Base-by-base conservation (phyloP, 2,329 filamentous ascomycete species). In the Phaeosphaeriaceae sp. region DNA sequence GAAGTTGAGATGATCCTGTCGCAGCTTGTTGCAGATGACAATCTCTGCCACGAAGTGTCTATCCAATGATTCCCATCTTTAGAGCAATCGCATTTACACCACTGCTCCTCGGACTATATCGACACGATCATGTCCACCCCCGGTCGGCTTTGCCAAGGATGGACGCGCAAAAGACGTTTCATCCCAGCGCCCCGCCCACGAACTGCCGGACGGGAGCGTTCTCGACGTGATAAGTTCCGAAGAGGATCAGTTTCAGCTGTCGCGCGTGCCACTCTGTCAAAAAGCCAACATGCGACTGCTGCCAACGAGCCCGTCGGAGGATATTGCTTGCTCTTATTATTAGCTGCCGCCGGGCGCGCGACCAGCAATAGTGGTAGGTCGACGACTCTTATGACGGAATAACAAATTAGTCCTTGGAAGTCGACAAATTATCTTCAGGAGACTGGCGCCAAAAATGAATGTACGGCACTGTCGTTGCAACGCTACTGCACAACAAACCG, bases 121-220 rank as follows among this genome's bases (percentile, higher is more conserved):
- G 42, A 48, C 43, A 55, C 48, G 42, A 55, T 43, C 55, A 60
- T 49, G 50, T 55, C 44, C 49, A 8, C n/a, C 49, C 19, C 10
- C 46, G 19, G 43, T 47, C 43, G 43, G 22, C 22, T 47, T 23
- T 21, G 58, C 60, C 63, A 63, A 59, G 52, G 22, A 30, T 44
- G 28, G 35, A 46, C 24, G 49, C 24, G 51, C 52, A 22, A 11
- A 17, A 24, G 35, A 28, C 43, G 46, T 43, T 46, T 54, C 50
- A 51, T 19, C 23, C 15, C 15, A 5, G 6, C 15, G 6, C 35
- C 35, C 35, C 15, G 15, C 15, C 35, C 35, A 40, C 17, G 35
- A 40, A 40, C 35, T 40, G 35, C 35, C 35, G 54, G 22, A 23
- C 44, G 23, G 23, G 44, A 40, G 44, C 44, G 44, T 47, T 15